Conservation (phyloP, 495 filamentous ascomycete species). For the Aeminium ludgeri region DNA sequence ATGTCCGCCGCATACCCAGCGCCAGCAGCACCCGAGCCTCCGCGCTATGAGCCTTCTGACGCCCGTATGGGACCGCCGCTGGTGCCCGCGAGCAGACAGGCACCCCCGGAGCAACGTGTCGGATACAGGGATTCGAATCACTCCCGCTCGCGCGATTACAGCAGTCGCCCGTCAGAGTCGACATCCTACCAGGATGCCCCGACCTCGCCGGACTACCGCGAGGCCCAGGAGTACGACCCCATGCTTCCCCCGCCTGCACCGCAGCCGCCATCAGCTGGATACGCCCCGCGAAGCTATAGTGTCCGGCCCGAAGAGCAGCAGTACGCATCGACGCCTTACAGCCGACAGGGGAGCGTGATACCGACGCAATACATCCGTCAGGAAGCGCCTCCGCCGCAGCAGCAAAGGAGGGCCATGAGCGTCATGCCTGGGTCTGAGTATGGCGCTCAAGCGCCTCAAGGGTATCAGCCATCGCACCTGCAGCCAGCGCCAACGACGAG, state of each 20-base stretch:
- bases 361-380: slow-evolving; percentile 11
- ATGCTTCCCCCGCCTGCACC: slow-evolving; percentile 7
- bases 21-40: background rate
- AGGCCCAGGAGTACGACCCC: slow-evolving; percentile 1
- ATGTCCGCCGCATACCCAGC: background rate
- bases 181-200: slow-evolving; percentile 1
- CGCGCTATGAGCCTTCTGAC: background rate
- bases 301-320: slow-evolving; percentile 8
- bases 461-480: background rate
- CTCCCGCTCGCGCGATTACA: slow-evolving; percentile 3
- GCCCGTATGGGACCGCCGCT: background rate
- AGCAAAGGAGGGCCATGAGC: slow-evolving; percentile 5
- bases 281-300: slow-evolving; percentile 8
- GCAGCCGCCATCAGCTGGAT: background rate
- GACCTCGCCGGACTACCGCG: slow-evolving; percentile 12
- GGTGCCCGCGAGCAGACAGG: slow-evolving; percentile 8
- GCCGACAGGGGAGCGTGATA: slow-evolving; percentile 10
- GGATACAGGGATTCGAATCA: slow-evolving; percentile 12
- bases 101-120: slow-evolving; percentile 11
- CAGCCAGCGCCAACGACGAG: slow-evolving; percentile 1
- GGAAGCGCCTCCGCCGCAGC: slow-evolving; percentile 6
- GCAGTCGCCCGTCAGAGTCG: slow-evolving; percentile 1
- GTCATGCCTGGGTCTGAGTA: slow-evolving; percentile 9
- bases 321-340: slow-evolving; percentile 1
- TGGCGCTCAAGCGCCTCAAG: background rate